Evolutionary conservation across 495 filamentous ascomycete genomes (phyloP), one percentile per base, ranked within the genome.

Genomic region (Extremus antarcticus): DNA sequence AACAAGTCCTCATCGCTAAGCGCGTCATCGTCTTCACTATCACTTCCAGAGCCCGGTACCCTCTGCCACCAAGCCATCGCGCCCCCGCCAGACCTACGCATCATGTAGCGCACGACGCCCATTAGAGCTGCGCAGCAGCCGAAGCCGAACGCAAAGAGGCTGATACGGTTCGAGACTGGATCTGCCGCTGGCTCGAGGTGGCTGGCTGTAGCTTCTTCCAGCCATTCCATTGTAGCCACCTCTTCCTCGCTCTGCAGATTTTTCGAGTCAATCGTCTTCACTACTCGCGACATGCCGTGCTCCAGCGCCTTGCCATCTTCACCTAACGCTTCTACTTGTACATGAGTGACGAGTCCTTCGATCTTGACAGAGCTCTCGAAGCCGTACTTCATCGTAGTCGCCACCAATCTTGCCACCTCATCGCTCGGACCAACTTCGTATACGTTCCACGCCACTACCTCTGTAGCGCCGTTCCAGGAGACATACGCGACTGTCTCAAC

Each of bases 401-500:
- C 48, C 17, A 48, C 53, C 29, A 35, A 13, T 35, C 29, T 4
- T 35, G 29, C 29, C 29, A 35, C 13, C 29, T 35, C 29, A n/a
- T n/a, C n/a, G n/a, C n/a, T n/a, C 29, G 13, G 13, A 35, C 29
- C 7, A 35, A n/a, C n/a, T 35, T 35, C 13, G 23, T 41, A 56
- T 45, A 48, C 3, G 25, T 25, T 41, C 63, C 63, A 65, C 13
- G 43, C 41, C 20, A 38, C 29, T 17, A 63, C 47, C 13, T 60
- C 60, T 8, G 60, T 65, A 1, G 63, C 63, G 23, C 63, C 63
- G 49, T 65, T 65, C 63, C 63, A 65, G 32, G 47, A 53, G 11
- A 58, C 51, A 43, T 65, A 55, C 25, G 60, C 41, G 25, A 25
- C 25, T 25, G 46, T 48, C 3, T 9, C 10, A 10, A 24, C 10